These are phyloP conservation scores for Blastomyces percursus DNA, from an alignment of 2,329 filamentous ascomycete genomes.

Conservation along the genomic window DNA sequence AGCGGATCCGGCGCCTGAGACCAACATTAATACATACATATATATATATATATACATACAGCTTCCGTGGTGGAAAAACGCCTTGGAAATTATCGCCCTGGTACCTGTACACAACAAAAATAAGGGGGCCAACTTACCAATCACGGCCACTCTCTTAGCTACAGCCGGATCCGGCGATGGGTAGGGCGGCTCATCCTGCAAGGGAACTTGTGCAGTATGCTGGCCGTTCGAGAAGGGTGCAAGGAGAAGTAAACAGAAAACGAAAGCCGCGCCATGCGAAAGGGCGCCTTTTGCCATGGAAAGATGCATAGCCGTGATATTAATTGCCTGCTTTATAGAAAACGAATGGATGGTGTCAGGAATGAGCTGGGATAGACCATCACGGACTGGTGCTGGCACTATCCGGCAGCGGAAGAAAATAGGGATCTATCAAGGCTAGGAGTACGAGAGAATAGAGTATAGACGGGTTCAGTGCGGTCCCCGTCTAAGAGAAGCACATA, in stretches of 20 bases:
- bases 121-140: neutral
- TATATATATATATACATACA: neutral
- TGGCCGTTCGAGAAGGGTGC: neutral
- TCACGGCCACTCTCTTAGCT: constrained; percentile 1
- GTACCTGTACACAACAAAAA: neutral
- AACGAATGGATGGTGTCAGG: neutral
- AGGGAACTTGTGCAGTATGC: constrained; percentile 1
- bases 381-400: neutral
- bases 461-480: neutral
- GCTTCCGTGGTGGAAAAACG: neutral
- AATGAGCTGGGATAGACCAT: neutral
- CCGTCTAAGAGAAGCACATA: neutral
- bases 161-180: neutral
- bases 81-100: neutral
- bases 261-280: neutral
- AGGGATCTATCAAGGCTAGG: too few species aligned
- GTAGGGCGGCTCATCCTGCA: neutral
- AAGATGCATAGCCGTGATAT: neutral
- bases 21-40: neutral
- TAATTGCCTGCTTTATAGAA: neutral
- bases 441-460: too few species aligned
- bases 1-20: constrained; percentile 70
- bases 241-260: neutral
- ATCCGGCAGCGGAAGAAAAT: too few species aligned
- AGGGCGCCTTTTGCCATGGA: neutral